These are phyloP conservation scores for Cladosporium sphaerospermum DNA, from an alignment of 2,329 filamentous ascomycete genomes.

Conservation along the genomic window DNA sequence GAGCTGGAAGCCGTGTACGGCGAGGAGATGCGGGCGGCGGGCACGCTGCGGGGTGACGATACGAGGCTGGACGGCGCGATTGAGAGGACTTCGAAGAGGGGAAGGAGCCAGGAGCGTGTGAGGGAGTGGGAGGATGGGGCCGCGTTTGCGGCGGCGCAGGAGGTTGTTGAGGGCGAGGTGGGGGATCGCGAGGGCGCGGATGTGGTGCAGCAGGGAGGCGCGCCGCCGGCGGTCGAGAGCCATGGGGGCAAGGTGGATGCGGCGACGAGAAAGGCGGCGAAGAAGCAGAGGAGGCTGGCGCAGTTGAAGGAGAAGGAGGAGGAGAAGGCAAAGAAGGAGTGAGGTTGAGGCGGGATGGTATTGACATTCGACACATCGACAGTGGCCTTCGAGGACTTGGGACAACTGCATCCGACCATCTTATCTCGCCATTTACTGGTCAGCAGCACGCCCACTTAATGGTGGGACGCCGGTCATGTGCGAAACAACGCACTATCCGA, in stretches of 20 bases:
- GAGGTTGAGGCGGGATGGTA: not conserved
- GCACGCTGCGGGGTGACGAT: slow-evolving; percentile 19
- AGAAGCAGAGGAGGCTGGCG: slow-evolving; percentile 46
- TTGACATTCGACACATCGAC: too few relatives aligned
- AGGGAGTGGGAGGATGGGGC: slow-evolving; percentile 38
- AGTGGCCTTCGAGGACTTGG: too few relatives aligned
- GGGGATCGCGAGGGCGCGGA: slow-evolving; percentile 28
- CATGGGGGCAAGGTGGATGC: slow-evolving; percentile 36
- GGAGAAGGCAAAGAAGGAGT: slow-evolving; percentile 1
- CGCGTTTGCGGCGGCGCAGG: slow-evolving; percentile 36
- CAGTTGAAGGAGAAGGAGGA: slow-evolving; percentile 33
- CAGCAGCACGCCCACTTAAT: too few relatives aligned
- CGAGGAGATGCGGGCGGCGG: slow-evolving; percentile 15
- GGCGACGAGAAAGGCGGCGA: slow-evolving; percentile 49
- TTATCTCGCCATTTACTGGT: too few relatives aligned
- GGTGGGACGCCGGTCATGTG: too few relatives aligned
- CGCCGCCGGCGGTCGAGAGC: slow-evolving; percentile 21
- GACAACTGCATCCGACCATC: too few relatives aligned
- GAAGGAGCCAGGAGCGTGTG: slow-evolving; percentile 12
- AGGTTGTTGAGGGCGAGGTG: slow-evolving; percentile 36
- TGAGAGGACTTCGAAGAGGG: slow-evolving; percentile 31
- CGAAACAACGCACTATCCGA: too few relatives aligned
- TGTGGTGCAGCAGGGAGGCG: slow-evolving; percentile 29
- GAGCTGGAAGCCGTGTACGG: slow-evolving; percentile 35
- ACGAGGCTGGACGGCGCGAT: slow-evolving; percentile 19